Base-by-base conservation (phyloP, 257 asterid genomes). In the Coffea canephora region DNA sequence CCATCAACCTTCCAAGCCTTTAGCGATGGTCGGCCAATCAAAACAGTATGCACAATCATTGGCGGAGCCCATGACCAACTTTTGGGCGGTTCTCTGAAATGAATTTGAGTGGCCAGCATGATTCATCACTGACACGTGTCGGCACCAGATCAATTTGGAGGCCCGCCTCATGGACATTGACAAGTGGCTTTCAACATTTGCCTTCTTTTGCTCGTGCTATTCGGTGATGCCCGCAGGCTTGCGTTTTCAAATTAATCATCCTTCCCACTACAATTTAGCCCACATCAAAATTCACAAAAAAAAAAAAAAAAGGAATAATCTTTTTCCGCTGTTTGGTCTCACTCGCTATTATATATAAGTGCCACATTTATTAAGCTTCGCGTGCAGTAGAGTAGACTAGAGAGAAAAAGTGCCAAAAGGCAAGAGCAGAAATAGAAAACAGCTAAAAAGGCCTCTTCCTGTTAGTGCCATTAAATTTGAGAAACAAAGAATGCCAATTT, bases 401-500 rank as follows among this genome's bases (percentile, higher is more conserved):
- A 21, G 25, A 1, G 46, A 76, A 73, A 15, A 39, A 39, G 43
- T 39, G 43, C 9, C 0, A 36, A 31, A 31, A 12, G 21, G 21
- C 43, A 12, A 65, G 45, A 34, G 43, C 21, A 21, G 6, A 21
- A 8, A 59, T 6, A 59, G 66, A 25, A 31, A 41, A 36, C 48
- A 69, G 27, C 23, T 14, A 69, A 69, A 39, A 12, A 69, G 54
- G 12, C n/a, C 12, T 46, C n/a, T 14, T 69, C 27, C 15, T 46
- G 9, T 27, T 65, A 5, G 8, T 1, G 43, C 31, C 27, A 65
- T 65, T 65, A 12, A 27, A 11, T 46, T 71, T 50, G 57, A 71
- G 62, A 12, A 71, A 64, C 13, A 19, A 80, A 67, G 86, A 91
- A 91, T 93, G 97, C 96, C 97, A 74, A 49, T 93, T 75, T 77